Evolutionary conservation across 2,329 filamentous ascomycete species (phyloP).

Genomic region (Aureobasidium sp.): DNA sequence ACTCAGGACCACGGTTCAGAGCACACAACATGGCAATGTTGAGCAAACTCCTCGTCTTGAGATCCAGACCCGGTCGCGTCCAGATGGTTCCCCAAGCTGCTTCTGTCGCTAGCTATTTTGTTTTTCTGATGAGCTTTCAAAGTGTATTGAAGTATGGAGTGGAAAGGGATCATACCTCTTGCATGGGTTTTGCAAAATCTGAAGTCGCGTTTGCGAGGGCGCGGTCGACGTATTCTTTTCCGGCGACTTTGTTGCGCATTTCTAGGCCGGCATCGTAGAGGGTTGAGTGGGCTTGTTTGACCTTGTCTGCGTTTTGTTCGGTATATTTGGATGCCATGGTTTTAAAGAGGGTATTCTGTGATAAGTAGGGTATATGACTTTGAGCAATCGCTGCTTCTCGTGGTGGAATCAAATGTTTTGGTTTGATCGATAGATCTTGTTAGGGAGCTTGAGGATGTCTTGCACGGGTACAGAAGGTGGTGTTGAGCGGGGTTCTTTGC

Average conservation of each 20-base stretch:
- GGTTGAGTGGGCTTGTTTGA: conserved; percentile 41
- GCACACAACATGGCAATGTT: conserved; percentile 61
- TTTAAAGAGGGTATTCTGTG: not conserved
- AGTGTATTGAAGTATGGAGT: not conserved
- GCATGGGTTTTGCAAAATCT: conserved; percentile 54
- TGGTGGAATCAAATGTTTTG: not conserved
- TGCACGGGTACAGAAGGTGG: not conserved
- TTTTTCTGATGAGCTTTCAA: not conserved
- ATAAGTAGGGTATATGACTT: not conserved
- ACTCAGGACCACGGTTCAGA: conserved; percentile 52
- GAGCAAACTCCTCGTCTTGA: conserved; percentile 54
- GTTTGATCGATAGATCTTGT: not conserved
- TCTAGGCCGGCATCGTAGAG: conserved; percentile 56
- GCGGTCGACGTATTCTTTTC: conserved; percentile 54
- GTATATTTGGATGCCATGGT: not conserved
- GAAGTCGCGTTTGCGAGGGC: conserved; percentile 50
- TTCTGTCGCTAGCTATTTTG: conserved; percentile 45
- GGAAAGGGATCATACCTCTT: conserved; percentile 40
- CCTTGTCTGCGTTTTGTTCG: conserved; percentile 8
- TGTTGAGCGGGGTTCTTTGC: not conserved
- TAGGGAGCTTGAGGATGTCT: not conserved
- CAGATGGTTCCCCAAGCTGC: conserved; percentile 59
- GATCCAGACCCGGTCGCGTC: conserved; percentile 55
- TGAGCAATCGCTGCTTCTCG: not conserved
- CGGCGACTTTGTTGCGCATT: conserved; percentile 54